A percentile compares a stretch with the other conserved stretches of the same genome.
phyloP scores from a whole-genome alignment of 148 eudicot species.

The Nepenthes mirabilis region DNA sequence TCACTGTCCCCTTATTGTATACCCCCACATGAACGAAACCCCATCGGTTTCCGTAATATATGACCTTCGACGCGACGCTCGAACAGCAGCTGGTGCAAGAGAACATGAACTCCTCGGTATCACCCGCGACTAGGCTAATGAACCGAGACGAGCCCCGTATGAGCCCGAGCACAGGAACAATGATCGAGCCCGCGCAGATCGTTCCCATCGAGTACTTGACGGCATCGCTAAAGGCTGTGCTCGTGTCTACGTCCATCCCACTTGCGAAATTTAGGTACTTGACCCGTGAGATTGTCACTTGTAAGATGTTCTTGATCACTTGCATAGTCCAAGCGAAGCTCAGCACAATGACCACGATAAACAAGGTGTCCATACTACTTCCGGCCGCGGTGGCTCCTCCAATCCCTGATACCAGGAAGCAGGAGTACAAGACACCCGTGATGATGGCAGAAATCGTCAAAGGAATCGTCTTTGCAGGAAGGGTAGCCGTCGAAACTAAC shows the following conservation, averaged over 20 bases:
- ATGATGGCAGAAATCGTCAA: constrained; percentile 7
- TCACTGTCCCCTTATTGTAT: constrained; percentile 39
- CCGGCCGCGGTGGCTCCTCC: constrained; percentile 38
- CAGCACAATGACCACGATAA: constrained; percentile 14
- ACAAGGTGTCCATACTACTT: constrained; percentile 5
- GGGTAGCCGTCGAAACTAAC: constrained; percentile 10
- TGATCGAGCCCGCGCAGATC: constrained; percentile 35
- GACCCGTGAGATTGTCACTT: constrained; percentile 34
- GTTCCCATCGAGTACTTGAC: constrained; percentile 20
- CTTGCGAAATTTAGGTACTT: constrained; percentile 29
- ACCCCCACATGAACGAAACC: constrained; percentile 60
- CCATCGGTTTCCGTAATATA: constrained; percentile 50
- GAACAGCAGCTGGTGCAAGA: constrained; percentile 47
- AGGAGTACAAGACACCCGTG: constrained; percentile 14
- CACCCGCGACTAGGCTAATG: constrained; percentile 34
- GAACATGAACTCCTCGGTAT: constrained; percentile 62
- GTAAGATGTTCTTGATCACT: constrained; percentile 37
- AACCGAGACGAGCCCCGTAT: constrained; percentile 34
- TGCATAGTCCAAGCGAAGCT: constrained; percentile 48
- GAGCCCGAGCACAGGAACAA: constrained; percentile 30
- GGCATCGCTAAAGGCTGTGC: constrained; percentile 8
- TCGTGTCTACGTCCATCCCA: constrained; percentile 13
- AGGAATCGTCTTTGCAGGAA: constrained; percentile 15
- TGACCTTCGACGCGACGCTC: constrained; percentile 28
- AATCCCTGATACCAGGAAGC: constrained; percentile 34